A percentile compares a stretch with the other conserved stretches of the same genome.
These are phyloP conservation scores for Larix kaempferi DNA, from an alignment of 75 land plant species.

Conservation along the genomic window DNA sequence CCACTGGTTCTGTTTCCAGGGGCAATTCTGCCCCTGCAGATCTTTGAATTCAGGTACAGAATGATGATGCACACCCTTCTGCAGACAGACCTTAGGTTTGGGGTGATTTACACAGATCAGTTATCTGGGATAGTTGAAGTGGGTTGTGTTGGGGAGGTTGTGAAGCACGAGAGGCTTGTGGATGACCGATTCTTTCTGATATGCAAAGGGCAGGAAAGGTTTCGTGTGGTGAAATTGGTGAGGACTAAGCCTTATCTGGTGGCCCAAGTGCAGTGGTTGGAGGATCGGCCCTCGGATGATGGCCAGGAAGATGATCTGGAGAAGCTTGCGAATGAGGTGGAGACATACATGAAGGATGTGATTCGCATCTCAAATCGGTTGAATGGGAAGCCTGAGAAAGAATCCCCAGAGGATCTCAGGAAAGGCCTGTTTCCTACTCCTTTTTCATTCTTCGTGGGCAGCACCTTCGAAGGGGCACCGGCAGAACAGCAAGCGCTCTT, in stretches of 20 bases:
- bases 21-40: conserved; percentile 87
- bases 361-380: conserved; percentile 76
- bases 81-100: conserved; percentile 95
- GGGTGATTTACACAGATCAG: conserved; percentile 84
- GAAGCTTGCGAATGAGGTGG: conserved; percentile 76
- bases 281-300: conserved; percentile 70
- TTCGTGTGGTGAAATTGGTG: conserved; percentile 56
- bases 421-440: conserved; percentile 86
- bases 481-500: conserved; percentile 95
- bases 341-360: conserved; percentile 89
- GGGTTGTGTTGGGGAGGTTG: conserved; percentile 95
- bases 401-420: conserved; percentile 60
- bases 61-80: conserved; percentile 99
- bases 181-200: conserved; percentile 97
- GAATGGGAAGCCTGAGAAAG: conserved; percentile 79
- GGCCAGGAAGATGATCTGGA: conserved; percentile 61
- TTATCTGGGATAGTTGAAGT: conserved; percentile 61
- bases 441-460: conserved; percentile 94
- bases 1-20: conserved; percentile 97
- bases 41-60: conserved; percentile 97
- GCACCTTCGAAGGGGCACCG: conserved; percentile 94
- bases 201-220: conserved; percentile 97
- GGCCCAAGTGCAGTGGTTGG: conserved; percentile 87
- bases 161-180: conserved; percentile 92
- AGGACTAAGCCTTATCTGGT: conserved; percentile 85